Evolutionary conservation across 2,329 filamentous ascomycete genomes (phyloP), one percentile per base, ranked within the genome.

Genomic region (Fusarium keratoplasticum): DNA sequence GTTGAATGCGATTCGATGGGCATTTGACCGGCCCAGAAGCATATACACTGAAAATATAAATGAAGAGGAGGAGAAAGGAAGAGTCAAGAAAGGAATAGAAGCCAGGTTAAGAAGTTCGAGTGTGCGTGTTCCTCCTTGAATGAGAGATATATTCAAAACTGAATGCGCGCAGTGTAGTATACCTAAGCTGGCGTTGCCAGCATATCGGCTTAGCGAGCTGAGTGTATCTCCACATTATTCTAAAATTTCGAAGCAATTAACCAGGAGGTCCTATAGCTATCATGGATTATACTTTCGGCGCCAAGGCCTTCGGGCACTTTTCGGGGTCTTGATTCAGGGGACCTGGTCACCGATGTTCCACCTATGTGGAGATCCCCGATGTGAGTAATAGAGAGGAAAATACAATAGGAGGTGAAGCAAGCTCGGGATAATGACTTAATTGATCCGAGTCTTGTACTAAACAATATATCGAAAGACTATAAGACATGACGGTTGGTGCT

Each of bases 1-100:
- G n/a, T n/a, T n/a, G n/a, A n/a, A n/a, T n/a, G n/a, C n/a, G n/a
- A n/a, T n/a, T n/a, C n/a, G n/a, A n/a, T n/a, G n/a, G n/a, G n/a
- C n/a, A n/a, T n/a, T n/a, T n/a, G n/a, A n/a, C n/a, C n/a, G n/a
- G n/a, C n/a, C n/a, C n/a, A n/a, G n/a, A n/a, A n/a, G n/a, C n/a
- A n/a, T n/a, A n/a, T n/a, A n/a, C n/a, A 25, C 22, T 10, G 9
- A 20, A 13, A 13, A 11, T 10, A 20, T 20, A 13, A 20, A 6
- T 13, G 10, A 2, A 14, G 14, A 5, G 0, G 2, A 2, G 13
- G 10, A 22, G 38, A 7, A 42, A 42, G 3, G 5, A 4, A 13
- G 5, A 22, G 38, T 7, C 6, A 13, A 7, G 2, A 4, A 42
- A 20, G 38, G 2, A 13, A 20, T 7, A 42, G 10, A 20, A 20